phyloP scores from a whole-genome alignment of 306 rosid genomes.

The Begonia loranthoides region DNA sequence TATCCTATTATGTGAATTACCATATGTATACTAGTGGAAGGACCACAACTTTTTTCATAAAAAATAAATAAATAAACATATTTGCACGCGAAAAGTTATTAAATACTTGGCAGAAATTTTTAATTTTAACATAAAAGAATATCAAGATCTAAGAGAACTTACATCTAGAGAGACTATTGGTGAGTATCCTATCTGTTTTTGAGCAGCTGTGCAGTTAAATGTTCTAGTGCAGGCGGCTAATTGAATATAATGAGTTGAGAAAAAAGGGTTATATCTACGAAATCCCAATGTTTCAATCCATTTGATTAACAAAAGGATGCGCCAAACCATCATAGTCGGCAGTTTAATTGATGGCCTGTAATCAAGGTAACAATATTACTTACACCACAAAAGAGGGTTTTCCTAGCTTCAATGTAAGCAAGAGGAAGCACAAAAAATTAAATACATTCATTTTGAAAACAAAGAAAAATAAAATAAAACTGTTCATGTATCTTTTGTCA shows the following conservation, averaged over 20 bases:
- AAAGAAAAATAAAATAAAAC: conserved; percentile 8
- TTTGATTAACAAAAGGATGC: conserved; percentile 33
- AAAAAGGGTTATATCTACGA: conserved; percentile 28
- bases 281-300: conserved; percentile 37
- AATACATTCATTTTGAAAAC: too few relatives aligned
- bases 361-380: conserved; percentile 6
- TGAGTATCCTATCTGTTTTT: conserved; percentile 47
- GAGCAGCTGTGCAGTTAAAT: conserved; percentile 55
- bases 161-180: conserved; percentile 65
- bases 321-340: conserved; percentile 46
- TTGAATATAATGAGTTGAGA: conserved; percentile 36
- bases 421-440: too few relatives aligned
- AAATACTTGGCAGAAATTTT: not conserved
- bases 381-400: too few relatives aligned
- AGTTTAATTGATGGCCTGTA: conserved; percentile 65
- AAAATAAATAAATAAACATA: conserved; percentile 3
- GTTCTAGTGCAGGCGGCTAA: conserved; percentile 53
- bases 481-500: too few relatives aligned
- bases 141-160: conserved; percentile 7
- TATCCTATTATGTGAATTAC: too few relatives aligned
- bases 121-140: not conserved
- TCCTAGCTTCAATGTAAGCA: too few relatives aligned
- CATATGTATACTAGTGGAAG: too few relatives aligned
- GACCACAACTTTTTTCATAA: too few relatives aligned
- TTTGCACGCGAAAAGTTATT: not conserved